Evolutionary conservation across 2,329 filamentous ascomycete species (phyloP).

Genomic region (Xylariaceae sp.): DNA sequence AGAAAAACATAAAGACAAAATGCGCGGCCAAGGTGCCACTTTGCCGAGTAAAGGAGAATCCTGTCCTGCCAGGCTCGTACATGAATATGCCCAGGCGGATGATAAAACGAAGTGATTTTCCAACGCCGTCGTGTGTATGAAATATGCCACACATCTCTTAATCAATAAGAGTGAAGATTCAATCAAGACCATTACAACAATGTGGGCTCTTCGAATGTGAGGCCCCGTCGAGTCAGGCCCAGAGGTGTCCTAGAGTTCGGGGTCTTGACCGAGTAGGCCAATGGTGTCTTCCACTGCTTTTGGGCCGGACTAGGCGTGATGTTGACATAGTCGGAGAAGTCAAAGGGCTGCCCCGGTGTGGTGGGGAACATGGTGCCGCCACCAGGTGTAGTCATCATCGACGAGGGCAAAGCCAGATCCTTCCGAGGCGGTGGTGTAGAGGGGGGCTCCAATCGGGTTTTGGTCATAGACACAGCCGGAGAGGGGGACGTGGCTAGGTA

Average conservation of each 20-base stretch:
- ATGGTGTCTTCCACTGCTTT: constrained; percentile 78
- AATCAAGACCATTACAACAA: constrained; percentile 14
- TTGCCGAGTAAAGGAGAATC: neutral
- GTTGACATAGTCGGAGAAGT: constrained; percentile 96
- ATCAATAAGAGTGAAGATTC: neutral
- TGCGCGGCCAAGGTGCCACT: neutral
- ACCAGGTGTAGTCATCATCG: constrained; percentile 82
- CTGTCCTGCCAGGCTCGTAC: neutral
- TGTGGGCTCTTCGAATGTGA: constrained; percentile 73
- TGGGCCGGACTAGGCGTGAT: constrained; percentile 95
- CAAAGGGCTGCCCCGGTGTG: constrained; percentile 79
- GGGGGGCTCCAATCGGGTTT: constrained; percentile 59
- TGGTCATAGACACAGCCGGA: constrained; percentile 58
- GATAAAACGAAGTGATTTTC: neutral
- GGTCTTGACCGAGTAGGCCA: constrained; percentile 40
- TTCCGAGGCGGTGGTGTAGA: constrained; percentile 71
- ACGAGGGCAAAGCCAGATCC: constrained; percentile 68
- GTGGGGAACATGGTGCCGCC: constrained; percentile 64
- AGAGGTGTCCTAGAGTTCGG: constrained; percentile 47
- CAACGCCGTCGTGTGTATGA: constrained; percentile 5
- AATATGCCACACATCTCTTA: constrained; percentile 5
- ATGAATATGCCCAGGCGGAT: neutral
- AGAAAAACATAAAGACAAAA: constrained; percentile 1
- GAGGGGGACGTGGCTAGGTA: constrained; percentile 91
- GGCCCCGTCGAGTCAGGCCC: constrained; percentile 64